Conservation (phyloP, 2,329 filamentous ascomycete genomes). For the Xylaria digitata region DNA sequence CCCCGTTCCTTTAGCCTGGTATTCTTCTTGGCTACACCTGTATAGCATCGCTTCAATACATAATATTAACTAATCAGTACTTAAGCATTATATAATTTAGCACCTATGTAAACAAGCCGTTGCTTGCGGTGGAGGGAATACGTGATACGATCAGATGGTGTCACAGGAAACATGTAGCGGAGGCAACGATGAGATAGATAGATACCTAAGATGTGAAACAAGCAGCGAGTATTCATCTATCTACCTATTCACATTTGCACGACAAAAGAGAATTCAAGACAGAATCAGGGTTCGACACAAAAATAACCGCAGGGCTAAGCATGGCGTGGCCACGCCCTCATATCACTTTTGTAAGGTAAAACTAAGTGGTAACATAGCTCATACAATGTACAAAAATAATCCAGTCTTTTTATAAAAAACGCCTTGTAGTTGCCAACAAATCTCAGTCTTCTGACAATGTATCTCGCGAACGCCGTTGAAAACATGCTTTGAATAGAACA, state of each 20-base stretch:
- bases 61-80: too few relatives aligned
- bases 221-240: too few relatives aligned
- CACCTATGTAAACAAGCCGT: too few relatives aligned
- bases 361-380: background rate
- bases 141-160: background rate
- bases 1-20: too few relatives aligned
- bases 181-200: background rate
- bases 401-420: slow-evolving; percentile 27
- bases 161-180: background rate
- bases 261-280: background rate
- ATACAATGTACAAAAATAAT: slow-evolving; percentile 16
- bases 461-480: slow-evolving; percentile 30
- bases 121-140: too few relatives aligned
- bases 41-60: too few relatives aligned
- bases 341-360: background rate
- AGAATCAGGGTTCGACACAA: background rate
- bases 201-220: background rate
- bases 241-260: background rate
- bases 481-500: slow-evolving; percentile 25
- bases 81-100: too few relatives aligned
- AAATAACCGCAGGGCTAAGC: background rate
- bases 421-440: slow-evolving; percentile 1
- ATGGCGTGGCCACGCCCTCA: background rate
- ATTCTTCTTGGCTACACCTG: too few relatives aligned
- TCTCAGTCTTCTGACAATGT: slow-evolving; percentile 23